A percentile compares a stretch with the other conserved stretches of the same genome.
phyloP scores from a whole-genome alignment of 495 filamentous ascomycete species.

The Hypoxylon lienhwacheense region DNA sequence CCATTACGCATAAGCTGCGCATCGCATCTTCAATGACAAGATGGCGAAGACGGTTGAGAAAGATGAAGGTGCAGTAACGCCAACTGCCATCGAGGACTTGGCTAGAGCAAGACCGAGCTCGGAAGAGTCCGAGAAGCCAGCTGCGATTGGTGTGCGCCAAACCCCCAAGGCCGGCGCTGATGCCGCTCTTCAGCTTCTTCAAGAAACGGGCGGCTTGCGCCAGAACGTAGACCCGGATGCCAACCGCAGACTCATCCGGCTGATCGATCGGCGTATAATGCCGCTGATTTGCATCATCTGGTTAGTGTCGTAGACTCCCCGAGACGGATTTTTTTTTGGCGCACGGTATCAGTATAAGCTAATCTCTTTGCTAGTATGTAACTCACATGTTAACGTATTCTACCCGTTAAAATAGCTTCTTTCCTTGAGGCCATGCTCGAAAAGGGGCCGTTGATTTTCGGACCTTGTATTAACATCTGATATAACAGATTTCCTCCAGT shows the following conservation, averaged over 20 bases:
- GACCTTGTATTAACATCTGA: conserved; percentile 1
- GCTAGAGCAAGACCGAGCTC: background rate
- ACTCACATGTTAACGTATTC: conserved; percentile 2
- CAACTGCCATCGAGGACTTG: background rate
- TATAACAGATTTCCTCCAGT: conserved; percentile 63
- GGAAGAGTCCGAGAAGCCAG: conserved; percentile 2
- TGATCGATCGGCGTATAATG: conserved; percentile 65
- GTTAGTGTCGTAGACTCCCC: conserved; percentile 6
- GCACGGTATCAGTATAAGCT: background rate
- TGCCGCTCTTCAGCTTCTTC: conserved; percentile 25
- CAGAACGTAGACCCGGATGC: conserved; percentile 36
- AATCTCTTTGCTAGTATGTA: background rate
- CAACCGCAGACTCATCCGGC: conserved; percentile 54
- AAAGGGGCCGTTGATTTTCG: background rate
- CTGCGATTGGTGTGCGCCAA: background rate
- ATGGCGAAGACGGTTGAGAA: conserved; percentile 17
- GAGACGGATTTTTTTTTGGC: too few relatives aligned
- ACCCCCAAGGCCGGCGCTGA: conserved; percentile 7
- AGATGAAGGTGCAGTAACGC: background rate
- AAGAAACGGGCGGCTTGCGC: conserved; percentile 20
- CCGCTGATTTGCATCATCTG: conserved; percentile 61
- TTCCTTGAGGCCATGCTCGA: background rate
- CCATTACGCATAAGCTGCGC: background rate
- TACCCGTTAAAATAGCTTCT: too few relatives aligned
- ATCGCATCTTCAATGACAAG: background rate